Evolutionary conservation across 192 early-diverging fungal species (phyloP), one percentile per base, ranked within the genome.

Genomic region (Dissophora ornata): DNA sequence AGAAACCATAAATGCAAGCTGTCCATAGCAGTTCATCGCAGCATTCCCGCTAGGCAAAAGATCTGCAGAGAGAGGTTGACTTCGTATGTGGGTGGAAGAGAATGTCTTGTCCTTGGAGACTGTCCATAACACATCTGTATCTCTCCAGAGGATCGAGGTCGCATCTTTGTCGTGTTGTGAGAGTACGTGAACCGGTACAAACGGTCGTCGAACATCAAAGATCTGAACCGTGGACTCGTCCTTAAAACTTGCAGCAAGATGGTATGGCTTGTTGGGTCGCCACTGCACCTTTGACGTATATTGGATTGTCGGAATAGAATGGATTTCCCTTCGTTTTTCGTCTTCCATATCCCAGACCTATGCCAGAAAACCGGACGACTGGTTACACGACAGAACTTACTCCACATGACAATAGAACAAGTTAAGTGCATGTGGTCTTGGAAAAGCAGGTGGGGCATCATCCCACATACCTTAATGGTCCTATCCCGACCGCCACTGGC

Each of bases 81-180:
- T 79, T 16, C 69, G 42, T 8, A 91, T 80, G 40, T 87, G 74
- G 34, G 88, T 87, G 28, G 86, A 86, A 5, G 87, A 81, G 69
- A 95, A 92, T 18, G 62, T 85, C n/a, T 88, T 82, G 68, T 95
- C 94, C 51, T 94, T 95, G 1, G 91, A 90, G n/a, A 86, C 87
- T 0, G 92, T 85, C 80, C 87, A 92, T 1, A 95, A 29, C 1
- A 80, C 83, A 54, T 88, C 81, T 16, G 82, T 38, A 53, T 89
- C 85, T 10, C 57, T 66, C 92, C 92, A 95, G 21, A 88, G 71
- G 42, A 95, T 83, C 11, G 90, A 89, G 11, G 93, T 93, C n/a
- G 87, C 85, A 7, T 85, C 83, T 11, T 80, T 84, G 41, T 90
- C 86, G 62, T 94, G 92, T 42, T 88, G 86, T 21, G 91, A 90